These are phyloP conservation scores for Metarhizium brunneum DNA, from an alignment of 2,329 filamentous ascomycete genomes.

Conservation along the genomic window DNA sequence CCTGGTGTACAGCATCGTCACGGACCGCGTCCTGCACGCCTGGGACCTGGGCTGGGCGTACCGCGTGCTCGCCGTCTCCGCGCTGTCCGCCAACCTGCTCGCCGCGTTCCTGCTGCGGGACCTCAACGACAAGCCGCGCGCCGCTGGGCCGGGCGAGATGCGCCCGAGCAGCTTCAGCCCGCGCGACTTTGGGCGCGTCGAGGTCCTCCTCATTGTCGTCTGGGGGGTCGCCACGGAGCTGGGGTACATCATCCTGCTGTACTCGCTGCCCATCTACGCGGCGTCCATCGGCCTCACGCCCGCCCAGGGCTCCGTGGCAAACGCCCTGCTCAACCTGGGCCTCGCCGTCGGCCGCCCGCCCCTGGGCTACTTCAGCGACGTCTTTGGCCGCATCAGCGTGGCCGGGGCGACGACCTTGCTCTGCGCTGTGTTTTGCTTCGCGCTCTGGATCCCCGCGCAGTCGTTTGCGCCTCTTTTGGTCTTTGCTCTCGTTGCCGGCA, in stretches of 20 bases:
- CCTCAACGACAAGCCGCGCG: conserved; percentile 2
- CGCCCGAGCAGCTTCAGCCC: conserved; percentile 12
- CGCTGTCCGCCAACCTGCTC: conserved; percentile 45
- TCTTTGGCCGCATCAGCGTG: conserved; percentile 53
- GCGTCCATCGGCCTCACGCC: conserved; percentile 46
- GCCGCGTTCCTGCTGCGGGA: conserved; percentile 51
- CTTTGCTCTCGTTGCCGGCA: conserved; percentile 49
- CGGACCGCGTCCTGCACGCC: conserved; percentile 39
- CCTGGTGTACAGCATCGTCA: conserved; percentile 13
- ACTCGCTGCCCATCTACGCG: conserved; percentile 55
- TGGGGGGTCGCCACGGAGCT: conserved; percentile 55
- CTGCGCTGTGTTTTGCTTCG: conserved; percentile 39
- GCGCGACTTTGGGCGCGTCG: conserved; percentile 21
- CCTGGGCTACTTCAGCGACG: conserved; percentile 54
- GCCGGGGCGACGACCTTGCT: conserved; percentile 38
- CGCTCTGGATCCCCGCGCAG: conserved; percentile 52
- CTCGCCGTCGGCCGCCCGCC: conserved; percentile 49
- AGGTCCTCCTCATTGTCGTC: conserved; percentile 47
- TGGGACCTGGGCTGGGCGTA: conserved; percentile 48
- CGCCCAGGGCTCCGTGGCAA: conserved; percentile 51
- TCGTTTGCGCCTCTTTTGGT: conserved; percentile 48
- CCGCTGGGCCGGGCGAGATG: not conserved
- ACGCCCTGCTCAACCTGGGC: conserved; percentile 53
- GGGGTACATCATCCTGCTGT: conserved; percentile 56
- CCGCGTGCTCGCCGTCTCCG: conserved; percentile 36